phyloP scores from a whole-genome alignment of 2,329 filamentous ascomycete species.

The Pseudogymnoascus sp. region DNA sequence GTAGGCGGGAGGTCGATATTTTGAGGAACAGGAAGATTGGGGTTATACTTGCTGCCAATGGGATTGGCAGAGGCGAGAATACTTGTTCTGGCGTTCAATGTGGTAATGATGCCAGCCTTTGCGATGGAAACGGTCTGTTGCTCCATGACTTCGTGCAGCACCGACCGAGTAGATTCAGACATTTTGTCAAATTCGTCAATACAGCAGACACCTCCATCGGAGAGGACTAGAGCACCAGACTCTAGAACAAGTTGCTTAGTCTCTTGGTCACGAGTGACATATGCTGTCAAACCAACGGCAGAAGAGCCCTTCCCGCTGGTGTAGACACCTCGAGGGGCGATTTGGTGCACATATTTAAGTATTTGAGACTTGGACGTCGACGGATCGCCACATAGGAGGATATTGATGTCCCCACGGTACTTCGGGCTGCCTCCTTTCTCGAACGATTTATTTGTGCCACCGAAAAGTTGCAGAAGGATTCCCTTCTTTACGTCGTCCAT shows the following conservation, averaged over 20 bases:
- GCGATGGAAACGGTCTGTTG: slow-evolving; percentile 73
- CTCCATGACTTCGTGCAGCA: slow-evolving; percentile 75
- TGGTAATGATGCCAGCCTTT: slow-evolving; percentile 74
- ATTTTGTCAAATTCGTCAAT: slow-evolving; percentile 79
- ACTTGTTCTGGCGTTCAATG: slow-evolving; percentile 87
- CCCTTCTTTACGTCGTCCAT: slow-evolving; percentile 99
- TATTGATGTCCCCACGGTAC: slow-evolving; percentile 95
- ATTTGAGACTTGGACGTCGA: slow-evolving; percentile 96
- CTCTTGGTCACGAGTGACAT: slow-evolving; percentile 67
- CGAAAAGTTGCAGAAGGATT: slow-evolving; percentile 91
- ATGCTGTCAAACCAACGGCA: slow-evolving; percentile 69
- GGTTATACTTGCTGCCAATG: slow-evolving; percentile 96
- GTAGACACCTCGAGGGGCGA: slow-evolving; percentile 80
- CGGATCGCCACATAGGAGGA: slow-evolving; percentile 92
- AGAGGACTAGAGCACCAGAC: slow-evolving; percentile 65
- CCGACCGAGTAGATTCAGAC: slow-evolving; percentile 65
- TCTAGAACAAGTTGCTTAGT: slow-evolving; percentile 67
- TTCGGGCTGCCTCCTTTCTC: slow-evolving; percentile 91
- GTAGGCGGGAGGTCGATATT: slow-evolving; percentile 98
- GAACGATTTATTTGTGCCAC: slow-evolving; percentile 96
- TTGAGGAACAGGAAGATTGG: slow-evolving; percentile 87
- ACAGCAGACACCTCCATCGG: slow-evolving; percentile 68
- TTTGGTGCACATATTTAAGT: slow-evolving; percentile 92
- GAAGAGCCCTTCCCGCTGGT: slow-evolving; percentile 71
- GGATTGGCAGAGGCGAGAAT: slow-evolving; percentile 97